A percentile compares a stretch with the other conserved stretches of the same genome.
phyloP scores from a whole-genome alignment of 306 rosid species.

The Gleditsia sinensis region DNA sequence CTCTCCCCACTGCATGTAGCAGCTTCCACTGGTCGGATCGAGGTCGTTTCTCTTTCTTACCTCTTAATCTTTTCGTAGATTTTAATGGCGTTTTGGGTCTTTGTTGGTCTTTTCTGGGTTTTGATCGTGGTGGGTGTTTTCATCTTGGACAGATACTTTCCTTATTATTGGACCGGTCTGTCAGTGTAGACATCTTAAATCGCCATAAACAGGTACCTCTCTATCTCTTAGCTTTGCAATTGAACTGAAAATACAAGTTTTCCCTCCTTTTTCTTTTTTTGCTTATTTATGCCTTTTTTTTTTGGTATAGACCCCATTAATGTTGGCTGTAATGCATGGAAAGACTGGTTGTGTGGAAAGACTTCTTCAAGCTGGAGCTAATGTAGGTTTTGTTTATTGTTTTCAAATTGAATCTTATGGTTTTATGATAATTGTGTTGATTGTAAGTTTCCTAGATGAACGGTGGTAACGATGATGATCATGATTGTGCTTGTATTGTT shows the following conservation, averaged over 20 bases:
- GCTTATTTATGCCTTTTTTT: neutral
- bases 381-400: conserved; percentile 52
- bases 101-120: conserved; percentile 11
- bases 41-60: conserved; percentile 46
- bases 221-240: neutral
- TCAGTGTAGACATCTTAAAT: conserved; percentile 64
- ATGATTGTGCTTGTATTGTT: conserved; percentile 28
- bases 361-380: conserved; percentile 85
- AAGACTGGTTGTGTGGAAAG: conserved; percentile 60
- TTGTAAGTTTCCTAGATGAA: neutral
- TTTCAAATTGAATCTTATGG: neutral
- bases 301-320: conserved; percentile 69
- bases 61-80: neutral
- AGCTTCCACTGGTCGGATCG: conserved; percentile 77
- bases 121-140: conserved; percentile 30
- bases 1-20: conserved; percentile 76
- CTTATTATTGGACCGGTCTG: conserved; percentile 60
- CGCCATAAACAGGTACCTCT: conserved; percentile 68
- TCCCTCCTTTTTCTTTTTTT: too few relatives aligned
- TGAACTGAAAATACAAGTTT: neutral
- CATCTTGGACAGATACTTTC: conserved; percentile 59
- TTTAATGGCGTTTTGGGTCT: conserved; percentile 1
- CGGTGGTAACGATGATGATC: conserved; percentile 7
- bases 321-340: conserved; percentile 91
- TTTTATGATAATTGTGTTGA: conserved; percentile 18